phyloP scores from a whole-genome alignment of 2,329 filamentous ascomycete species.

The Paraphaeosphaeria sporulosa region DNA sequence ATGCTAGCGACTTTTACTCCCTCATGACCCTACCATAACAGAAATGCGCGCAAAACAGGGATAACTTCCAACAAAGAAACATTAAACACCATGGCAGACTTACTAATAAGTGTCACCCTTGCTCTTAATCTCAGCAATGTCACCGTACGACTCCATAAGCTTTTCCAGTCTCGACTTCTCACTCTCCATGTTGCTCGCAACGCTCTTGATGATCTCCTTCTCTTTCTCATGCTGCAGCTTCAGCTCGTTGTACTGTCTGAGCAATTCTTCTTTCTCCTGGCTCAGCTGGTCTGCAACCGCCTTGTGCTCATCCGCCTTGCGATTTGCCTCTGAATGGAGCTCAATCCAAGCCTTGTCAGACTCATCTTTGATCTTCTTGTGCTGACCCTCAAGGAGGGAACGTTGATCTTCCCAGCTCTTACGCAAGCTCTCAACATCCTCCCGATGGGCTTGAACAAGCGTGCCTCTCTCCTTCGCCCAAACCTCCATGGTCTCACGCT shows the following conservation, averaged over 20 bases:
- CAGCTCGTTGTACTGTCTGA: slow-evolving; percentile 40
- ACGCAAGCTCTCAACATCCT: slow-evolving; percentile 59
- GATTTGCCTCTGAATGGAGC: slow-evolving; percentile 44
- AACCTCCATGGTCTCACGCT: slow-evolving; percentile 55
- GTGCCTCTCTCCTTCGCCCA: slow-evolving; percentile 55
- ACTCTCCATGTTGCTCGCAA: slow-evolving; percentile 50
- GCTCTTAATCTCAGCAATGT: slow-evolving; percentile 53
- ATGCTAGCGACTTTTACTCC: slow-evolving; percentile 24
- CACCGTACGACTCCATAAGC: slow-evolving; percentile 52
- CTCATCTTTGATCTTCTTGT: slow-evolving; percentile 52
- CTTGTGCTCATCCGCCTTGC: slow-evolving; percentile 45
- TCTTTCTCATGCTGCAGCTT: slow-evolving; percentile 46
- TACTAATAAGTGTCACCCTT: slow-evolving; percentile 55
- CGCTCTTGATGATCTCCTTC: slow-evolving; percentile 47
- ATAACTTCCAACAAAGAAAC: slow-evolving; percentile 14
- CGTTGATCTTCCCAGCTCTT: slow-evolving; percentile 62
- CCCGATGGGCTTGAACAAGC: slow-evolving; percentile 52
- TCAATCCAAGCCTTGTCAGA: slow-evolving; percentile 56
- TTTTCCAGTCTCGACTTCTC: slow-evolving; percentile 54
- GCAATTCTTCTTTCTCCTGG: slow-evolving; percentile 47
- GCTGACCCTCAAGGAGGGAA: slow-evolving; percentile 49
- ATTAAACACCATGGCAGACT: slow-evolving; percentile 41
- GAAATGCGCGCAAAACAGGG: slow-evolving; percentile 17
- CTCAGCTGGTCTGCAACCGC: slow-evolving; percentile 36
- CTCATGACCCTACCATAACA: slow-evolving; percentile 21